Conservation (phyloP, 306 rosid species). For the Arachis stenosperma region DNA sequence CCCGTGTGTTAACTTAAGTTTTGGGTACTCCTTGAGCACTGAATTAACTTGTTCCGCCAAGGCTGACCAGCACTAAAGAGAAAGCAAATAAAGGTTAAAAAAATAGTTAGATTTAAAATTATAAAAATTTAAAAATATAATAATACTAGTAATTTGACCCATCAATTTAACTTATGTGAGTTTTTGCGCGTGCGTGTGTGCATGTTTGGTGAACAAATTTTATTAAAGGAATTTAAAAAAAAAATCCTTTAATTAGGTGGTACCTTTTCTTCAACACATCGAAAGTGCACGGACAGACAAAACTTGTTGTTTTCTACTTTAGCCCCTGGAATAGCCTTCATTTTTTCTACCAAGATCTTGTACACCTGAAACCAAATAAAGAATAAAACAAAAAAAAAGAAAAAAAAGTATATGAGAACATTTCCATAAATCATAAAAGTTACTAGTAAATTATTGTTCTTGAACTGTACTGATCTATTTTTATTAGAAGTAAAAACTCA, state of each 20-base stretch:
- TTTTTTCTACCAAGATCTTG: conserved; percentile 68
- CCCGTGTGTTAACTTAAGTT: conserved; percentile 70
- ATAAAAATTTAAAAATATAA: background rate
- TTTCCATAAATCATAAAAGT: too few species aligned
- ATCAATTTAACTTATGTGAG: background rate
- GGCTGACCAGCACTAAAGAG: conserved; percentile 66
- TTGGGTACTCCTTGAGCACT: conserved; percentile 70
- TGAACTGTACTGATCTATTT: too few species aligned
- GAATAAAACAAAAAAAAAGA: too few species aligned
- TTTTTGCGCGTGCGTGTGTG: conserved; percentile 4
- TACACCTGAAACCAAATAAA: conserved; percentile 51
- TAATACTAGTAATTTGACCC: background rate
- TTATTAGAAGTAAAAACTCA: too few species aligned
- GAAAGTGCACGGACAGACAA: conserved; percentile 90
- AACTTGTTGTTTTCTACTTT: conserved; percentile 89
- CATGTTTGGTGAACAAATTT: background rate
- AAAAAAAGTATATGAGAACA: background rate
- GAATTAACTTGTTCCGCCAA: conserved; percentile 70
- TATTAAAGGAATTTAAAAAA: background rate
- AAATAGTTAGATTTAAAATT: background rate
- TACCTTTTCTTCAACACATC: conserved; percentile 94
- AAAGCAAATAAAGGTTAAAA: background rate
- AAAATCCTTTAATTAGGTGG: background rate
- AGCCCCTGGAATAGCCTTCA: conserved; percentile 71
- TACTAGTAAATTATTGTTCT: too few species aligned